Evolutionary conservation across 345 rosid species (phyloP).

Genomic region (Ricinus communis): DNA sequence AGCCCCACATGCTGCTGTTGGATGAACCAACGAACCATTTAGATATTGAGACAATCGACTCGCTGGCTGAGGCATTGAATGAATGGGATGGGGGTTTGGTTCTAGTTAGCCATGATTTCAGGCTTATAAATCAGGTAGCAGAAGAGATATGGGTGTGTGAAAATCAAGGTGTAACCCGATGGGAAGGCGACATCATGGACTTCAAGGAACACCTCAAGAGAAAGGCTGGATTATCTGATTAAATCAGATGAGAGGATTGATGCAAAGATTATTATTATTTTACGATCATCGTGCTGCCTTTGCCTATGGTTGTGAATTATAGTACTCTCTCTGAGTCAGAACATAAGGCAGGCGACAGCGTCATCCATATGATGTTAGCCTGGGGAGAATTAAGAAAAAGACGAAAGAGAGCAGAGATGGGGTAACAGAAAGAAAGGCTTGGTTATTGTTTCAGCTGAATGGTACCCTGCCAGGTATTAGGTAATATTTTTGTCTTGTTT

Average conservation of each 20-base stretch:
- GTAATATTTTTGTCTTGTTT: conserved; percentile 13
- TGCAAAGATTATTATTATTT: neutral
- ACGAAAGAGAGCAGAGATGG: conserved; percentile 13
- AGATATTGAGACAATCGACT: conserved; percentile 97
- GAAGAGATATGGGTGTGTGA: conserved; percentile 89
- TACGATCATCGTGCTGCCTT: neutral
- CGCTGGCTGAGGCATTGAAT: conserved; percentile 80
- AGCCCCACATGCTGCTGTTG: conserved; percentile 85
- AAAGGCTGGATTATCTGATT: conserved; percentile 71
- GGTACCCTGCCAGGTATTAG: neutral
- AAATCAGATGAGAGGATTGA: conserved; percentile 8
- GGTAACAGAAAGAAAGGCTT: conserved; percentile 10
- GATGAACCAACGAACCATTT: conserved; percentile 98
- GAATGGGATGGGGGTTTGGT: conserved; percentile 92
- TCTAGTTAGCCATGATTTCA: conserved; percentile 86
- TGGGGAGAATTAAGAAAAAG: conserved; percentile 3
- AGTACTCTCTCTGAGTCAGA: neutral
- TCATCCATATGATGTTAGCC: neutral
- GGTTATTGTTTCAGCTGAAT: conserved; percentile 27
- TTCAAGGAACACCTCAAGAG: conserved; percentile 70
- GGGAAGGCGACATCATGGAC: conserved; percentile 88
- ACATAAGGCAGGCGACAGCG: neutral
- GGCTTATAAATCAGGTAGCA: conserved; percentile 87
- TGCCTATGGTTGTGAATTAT: neutral
- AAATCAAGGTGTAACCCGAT: conserved; percentile 62